Base-by-base conservation (phyloP, 495 filamentous ascomycete genomes). In the Neurospora sp. region DNA sequence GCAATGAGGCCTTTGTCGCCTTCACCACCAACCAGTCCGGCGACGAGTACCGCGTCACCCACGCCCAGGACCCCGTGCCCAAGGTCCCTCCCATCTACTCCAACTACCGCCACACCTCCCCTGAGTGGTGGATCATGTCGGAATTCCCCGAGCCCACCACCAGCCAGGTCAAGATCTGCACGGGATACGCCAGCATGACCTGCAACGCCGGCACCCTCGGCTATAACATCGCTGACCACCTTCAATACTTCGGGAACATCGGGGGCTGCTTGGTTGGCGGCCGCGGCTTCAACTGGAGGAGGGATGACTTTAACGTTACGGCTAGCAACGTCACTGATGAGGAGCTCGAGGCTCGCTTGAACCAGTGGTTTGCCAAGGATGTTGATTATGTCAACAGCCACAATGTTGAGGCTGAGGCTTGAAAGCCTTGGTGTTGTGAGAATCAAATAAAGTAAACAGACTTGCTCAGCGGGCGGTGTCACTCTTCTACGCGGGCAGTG, bases 31-130 rank as follows among this genome's bases (percentile, higher is more conserved):
- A 74, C 31, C 79, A 82, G 73, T 39, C 79, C 37, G 83, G 84
- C 38, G 80, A 79, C 39, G 89, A 88, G 74, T 92, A 83, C 83
- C 88, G 92, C 74, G 83, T 91, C 39, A 94, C 92, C 4, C 90
- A 94, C 77, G 76, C 77, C 17, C 83, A 90, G 76, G 92, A 94
- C 80, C 85, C 89, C 2, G 87, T 94, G 1, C 90, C 92, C 2
- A 83, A 86, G 3, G 78, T 92, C 31, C 91, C 92, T 1, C 90
- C 89, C 3, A 74, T 83, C 36, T 6, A 80, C 15, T 72, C 87
- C 34, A 88, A 87, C 21, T 94, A 85, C 80, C 80, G 81, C 43
- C 92, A 94, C 76, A 83, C 87, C 7, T 88, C 84, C 69, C 91
- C 91, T 0, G 92, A 94, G 82, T 93, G 89, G 80, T 94, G 85